These are phyloP conservation scores for Colletotrichum caudatum DNA, from an alignment of 2,329 filamentous ascomycete species.

Conservation along the genomic window DNA sequence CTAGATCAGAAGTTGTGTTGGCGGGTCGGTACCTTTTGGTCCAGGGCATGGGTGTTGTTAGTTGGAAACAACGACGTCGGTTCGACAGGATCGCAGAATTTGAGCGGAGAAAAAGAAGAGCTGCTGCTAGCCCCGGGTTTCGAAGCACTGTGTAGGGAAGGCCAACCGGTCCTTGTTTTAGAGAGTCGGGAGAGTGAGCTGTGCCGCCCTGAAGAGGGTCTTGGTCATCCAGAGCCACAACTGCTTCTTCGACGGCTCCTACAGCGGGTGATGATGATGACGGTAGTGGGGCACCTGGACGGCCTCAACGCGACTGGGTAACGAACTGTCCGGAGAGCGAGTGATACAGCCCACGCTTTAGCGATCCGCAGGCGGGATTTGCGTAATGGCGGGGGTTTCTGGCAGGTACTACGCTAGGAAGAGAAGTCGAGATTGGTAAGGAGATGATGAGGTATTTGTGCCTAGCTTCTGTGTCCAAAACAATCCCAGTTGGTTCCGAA, in stretches of 20 bases:
- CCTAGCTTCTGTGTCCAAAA: constrained; percentile 23
- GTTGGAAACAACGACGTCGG: constrained; percentile 3
- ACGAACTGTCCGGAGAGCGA: constrained; percentile 18
- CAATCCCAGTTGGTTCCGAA: constrained; percentile 36
- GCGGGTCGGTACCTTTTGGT: constrained; percentile 7
- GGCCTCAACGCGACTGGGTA: constrained; percentile 17
- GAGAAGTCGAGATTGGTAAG: constrained; percentile 23
- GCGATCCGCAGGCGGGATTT: constrained; percentile 30
- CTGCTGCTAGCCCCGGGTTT: background rate
- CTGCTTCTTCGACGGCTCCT: constrained; percentile 8
- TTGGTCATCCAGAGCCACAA: constrained; percentile 35
- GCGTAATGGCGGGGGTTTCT: constrained; percentile 32
- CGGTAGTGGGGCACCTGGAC: constrained; percentile 29
- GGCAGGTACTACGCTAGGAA: constrained; percentile 33
- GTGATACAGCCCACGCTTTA: constrained; percentile 27
- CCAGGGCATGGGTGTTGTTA: constrained; percentile 26
- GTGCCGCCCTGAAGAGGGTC: constrained; percentile 24
- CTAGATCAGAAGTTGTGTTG: constrained; percentile 12
- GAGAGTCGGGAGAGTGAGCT: constrained; percentile 13
- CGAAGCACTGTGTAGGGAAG: constrained; percentile 5
- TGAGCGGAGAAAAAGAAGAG: constrained; percentile 4
- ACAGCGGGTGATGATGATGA: constrained; percentile 30
- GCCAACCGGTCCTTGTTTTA: constrained; percentile 12
- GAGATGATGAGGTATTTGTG: constrained; percentile 31
- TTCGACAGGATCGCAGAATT: background rate